Evolutionary conservation across 2,329 filamentous ascomycete species (phyloP), one percentile per base, ranked within the genome.

Genomic region (Pseudogymnoascus sp.): DNA sequence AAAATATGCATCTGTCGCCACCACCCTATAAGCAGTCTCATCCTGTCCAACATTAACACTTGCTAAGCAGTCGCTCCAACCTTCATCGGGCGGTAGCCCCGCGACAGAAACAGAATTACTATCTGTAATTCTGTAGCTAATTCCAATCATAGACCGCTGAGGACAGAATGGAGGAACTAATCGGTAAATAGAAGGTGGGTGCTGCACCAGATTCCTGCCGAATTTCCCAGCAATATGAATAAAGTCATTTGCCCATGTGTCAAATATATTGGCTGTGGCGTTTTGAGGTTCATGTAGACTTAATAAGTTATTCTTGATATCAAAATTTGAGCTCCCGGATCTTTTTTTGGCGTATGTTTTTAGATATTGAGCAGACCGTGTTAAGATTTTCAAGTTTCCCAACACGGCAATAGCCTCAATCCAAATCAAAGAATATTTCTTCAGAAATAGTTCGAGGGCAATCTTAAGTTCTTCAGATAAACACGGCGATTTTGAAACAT

Each of bases 1-100:
- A 33, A 74, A 67, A 64, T 71, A 67, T 10, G 63, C 59, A 37
- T 59, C 69, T 40, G 61, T 64, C n/a, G 60, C 64, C n/a, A 65
- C 40, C 13, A 70, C 62, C 26, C 62, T 67, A 16, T 60, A 63
- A 50, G 44, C 44, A 50, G 5, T 10, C 24, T 8, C 3, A 10
- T 50, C 44, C 24, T 50, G 11, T 8, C 44, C 44, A 29, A 50
- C 7, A 50, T 50, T 50, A 29, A 50, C 44, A 29, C 44, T 50
- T 50, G 44, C 24, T 3, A 50, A 11, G 16, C 44, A 50, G 44
- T 50, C 44, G 7, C 44, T 5, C 44, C 44, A 50, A 21, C 40
- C 37, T 14, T 24, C 42, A 14, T 47, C 44, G 6, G 44, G 14
- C 10, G 44, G 24, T 29, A 50, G 14, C 14, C 44, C 44, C 2